Evolutionary conservation across 305 asterid genomes (phyloP), one percentile per base, ranked within the genome.

Genomic region (Coffea humblotiana): DNA sequence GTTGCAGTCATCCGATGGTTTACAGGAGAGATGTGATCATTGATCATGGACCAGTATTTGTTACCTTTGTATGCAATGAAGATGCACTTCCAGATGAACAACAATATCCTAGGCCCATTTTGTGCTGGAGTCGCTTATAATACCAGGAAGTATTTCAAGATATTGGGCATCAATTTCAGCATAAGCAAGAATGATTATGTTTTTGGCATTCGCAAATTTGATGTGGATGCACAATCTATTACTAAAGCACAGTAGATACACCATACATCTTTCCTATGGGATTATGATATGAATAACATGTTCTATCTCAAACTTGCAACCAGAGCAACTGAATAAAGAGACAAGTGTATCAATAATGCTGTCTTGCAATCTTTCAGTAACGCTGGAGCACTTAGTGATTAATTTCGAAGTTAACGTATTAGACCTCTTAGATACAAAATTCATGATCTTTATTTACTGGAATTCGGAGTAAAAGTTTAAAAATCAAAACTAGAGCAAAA

Each of bases 211-310:
- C 88, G 47, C 77, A 96, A 96, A 83, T 90, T 94, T 88, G 98
- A 98, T 54, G 99, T 98, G 79, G 92, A 96, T 87, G 98, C 99
- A n/a, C 98, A 94, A 82, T 92, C 99, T 64, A 94, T 96, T 78
- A 96, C 91, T 48, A 94, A 92, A 82, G 56, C 81, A 47, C 86
- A 97, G 82, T 96, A 98, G 99, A 85, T 96, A 71, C 99, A 94
- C 85, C 98, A 94, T 83, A 91, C 98, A 11, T 96, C 97, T 27
- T 94, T 96, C 82, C 76, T 96, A 78, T 96, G 99, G 99, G 99
- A 96, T 84, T 96, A 88, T 83, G 90, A 90, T 79, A 78, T 52
- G 60, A 80, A 75, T 52, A 92, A 91, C 88, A 96, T 96, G 99
- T 88, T 76, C 40, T 92, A 94, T 83, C 98, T 94, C 85, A 96